Evolutionary conservation across 805 yeast species (phyloP), one percentile per base, ranked within the genome.

Genomic region (Candida awuae): DNA sequence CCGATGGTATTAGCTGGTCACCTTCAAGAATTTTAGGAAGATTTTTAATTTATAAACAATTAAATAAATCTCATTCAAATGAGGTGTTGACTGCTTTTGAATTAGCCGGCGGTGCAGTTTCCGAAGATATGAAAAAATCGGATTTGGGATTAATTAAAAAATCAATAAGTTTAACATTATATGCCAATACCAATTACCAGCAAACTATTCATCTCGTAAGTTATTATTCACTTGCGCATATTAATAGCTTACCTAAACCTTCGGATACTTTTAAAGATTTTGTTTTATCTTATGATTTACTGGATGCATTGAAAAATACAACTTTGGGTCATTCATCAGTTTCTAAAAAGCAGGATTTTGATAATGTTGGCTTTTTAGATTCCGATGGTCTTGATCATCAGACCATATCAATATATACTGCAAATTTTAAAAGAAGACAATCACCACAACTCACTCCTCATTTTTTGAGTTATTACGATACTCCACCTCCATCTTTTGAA

Each of bases 1-100:
- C 97, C 1, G 97, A 88, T 54, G 95, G 96, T n/a, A 74, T 84
- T 12, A 68, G 88, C 12, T 88, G 97, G 97, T 77, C 88, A 2
- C 95, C 97, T 0, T 81, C 94, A 2, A 67, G 97, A 35, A 86
- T 88, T 29, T 67, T 86, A 20, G 95, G 95, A 6, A 68, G 92
- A 42, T 88, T 88, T 51, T 64, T 88, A 25, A 79, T 88, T 9
- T 88, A 88, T 58, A 72, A 94, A 20, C 94, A 87, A 55, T 56
- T 75, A 26, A 74, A 72, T 45, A 62, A 64, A 29, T 50, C 51
- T 45, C 67, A 32, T 9, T 19, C 27, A 7, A 34, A 16, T 8
- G 34, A 20, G 6, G 20, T 8, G 4, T 14, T 36, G 35, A 28
- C 49, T 3, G 47, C 50, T 14, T 42, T 28, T 23, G 49, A 34